Evolutionary conservation across 2,329 filamentous ascomycete genomes (phyloP).

Genomic region (Chaetothyriales sp.): DNA sequence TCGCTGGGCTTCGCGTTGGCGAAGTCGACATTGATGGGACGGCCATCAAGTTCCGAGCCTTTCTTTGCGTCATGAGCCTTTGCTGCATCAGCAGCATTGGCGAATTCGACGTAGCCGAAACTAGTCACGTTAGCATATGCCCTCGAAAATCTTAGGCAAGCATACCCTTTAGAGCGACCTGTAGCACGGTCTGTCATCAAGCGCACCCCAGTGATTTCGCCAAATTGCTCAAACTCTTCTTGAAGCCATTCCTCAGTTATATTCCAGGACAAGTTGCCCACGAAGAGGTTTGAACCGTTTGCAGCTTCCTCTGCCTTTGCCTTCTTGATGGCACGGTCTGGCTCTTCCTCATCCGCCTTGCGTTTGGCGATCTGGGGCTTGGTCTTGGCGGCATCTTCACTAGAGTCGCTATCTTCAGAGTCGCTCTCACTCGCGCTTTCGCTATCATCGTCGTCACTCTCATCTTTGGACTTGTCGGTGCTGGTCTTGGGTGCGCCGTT

Average conservation of each 20-base stretch:
- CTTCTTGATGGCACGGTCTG: conserved; percentile 40
- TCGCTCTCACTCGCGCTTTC: conserved; percentile 19
- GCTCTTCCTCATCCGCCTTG: conserved; percentile 34
- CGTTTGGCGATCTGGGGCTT: conserved; percentile 27
- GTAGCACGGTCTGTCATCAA: conserved; percentile 71
- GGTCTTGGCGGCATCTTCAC: conserved; percentile 17
- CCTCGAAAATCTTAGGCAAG: conserved; percentile 3
- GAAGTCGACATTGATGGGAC: conserved; percentile 65
- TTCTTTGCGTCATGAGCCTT: conserved; percentile 65
- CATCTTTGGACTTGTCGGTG: conserved; percentile 6
- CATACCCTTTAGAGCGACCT: conserved; percentile 68
- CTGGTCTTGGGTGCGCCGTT: conserved; percentile 2
- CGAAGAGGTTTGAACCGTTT: conserved; percentile 58
- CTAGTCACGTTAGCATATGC: conserved; percentile 26
- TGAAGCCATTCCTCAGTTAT: conserved; percentile 71
- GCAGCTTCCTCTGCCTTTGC: conserved; percentile 34
- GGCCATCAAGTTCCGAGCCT: conserved; percentile 59
- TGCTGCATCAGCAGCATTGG: conserved; percentile 50
- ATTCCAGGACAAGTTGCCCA: conserved; percentile 83
- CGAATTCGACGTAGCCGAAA: conserved; percentile 88
- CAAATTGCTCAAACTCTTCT: conserved; percentile 68
- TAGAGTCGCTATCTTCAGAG: conserved; percentile 18
- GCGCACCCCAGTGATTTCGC: conserved; percentile 57
- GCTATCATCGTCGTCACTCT: conserved; percentile 13
- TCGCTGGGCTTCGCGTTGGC: conserved; percentile 52